Percentiles rank a stretch among this genome's conserved stretches.
Conservation (phyloP, 495 filamentous ascomycete genomes). For the Corynascus novoguineensis region DNA sequence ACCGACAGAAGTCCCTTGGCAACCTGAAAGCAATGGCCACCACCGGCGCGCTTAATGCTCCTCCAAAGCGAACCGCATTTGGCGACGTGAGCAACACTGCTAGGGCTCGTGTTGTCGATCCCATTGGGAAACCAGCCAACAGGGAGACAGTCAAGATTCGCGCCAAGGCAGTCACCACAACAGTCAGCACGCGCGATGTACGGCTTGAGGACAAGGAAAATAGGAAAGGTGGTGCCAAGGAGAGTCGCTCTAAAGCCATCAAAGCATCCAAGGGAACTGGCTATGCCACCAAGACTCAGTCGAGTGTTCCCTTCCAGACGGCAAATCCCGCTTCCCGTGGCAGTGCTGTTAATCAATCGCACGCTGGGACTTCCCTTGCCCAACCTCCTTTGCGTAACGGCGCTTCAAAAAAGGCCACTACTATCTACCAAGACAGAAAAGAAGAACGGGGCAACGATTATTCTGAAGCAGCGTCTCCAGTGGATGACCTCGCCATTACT, state of each 20-base stretch:
- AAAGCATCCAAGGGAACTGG: conserved; percentile 12
- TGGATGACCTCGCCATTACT: conserved; percentile 21
- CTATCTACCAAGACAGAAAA: conserved; percentile 61
- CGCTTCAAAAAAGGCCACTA: conserved; percentile 54
- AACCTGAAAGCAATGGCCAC: conserved; percentile 55
- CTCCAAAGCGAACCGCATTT: conserved; percentile 69
- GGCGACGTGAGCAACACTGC: conserved; percentile 73
- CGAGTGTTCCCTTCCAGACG: not conserved
- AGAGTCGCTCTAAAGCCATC: not conserved
- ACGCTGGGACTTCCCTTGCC: conserved; percentile 4
- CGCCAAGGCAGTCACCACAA: conserved; percentile 23
- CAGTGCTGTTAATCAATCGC: conserved; percentile 6
- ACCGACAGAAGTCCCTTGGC: conserved; percentile 76
- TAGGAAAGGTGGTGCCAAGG: not conserved
- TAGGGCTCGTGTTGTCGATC: conserved; percentile 43
- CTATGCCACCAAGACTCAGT: conserved; percentile 13
- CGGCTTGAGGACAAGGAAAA: conserved; percentile 46
- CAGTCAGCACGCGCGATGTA: conserved; percentile 40
- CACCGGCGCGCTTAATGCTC: conserved; percentile 57
- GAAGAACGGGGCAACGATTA: conserved; percentile 18
- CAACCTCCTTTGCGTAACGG: conserved; percentile 40
- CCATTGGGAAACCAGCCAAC: conserved; percentile 46
- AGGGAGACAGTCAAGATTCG: conserved; percentile 37
- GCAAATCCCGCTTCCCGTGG: conserved; percentile 13
- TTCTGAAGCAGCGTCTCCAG: conserved; percentile 8